A percentile compares a stretch with the other conserved stretches of the same genome.
phyloP scores from a whole-genome alignment of 2,329 filamentous ascomycete genomes.

The Talaromyces rugulosus region DNA sequence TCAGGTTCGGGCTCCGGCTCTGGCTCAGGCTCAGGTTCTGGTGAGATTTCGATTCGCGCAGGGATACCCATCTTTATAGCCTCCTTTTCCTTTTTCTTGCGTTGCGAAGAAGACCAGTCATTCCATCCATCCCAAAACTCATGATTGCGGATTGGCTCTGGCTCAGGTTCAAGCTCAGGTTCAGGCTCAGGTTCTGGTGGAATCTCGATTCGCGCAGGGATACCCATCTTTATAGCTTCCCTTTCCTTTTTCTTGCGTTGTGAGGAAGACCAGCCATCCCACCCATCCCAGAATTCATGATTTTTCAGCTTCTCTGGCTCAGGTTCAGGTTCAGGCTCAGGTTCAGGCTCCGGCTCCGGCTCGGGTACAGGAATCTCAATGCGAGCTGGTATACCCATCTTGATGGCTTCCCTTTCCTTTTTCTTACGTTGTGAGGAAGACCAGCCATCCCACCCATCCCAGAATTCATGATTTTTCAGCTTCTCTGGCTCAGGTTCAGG shows the following conservation, averaged over 20 bases:
- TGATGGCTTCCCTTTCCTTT: conserved; percentile 12
- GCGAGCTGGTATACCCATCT: conserved; percentile 12
- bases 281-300: conserved; percentile 10
- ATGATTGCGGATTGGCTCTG: conserved; percentile 7
- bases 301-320: conserved; percentile 25
- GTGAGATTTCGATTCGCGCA: conserved; percentile 3
- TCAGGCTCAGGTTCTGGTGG: conserved; percentile 21
- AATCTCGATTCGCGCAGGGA: background rate
- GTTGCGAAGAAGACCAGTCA: background rate
- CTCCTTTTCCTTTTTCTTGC: conserved; percentile 11
- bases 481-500: conserved; percentile 26
- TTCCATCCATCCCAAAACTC: conserved; percentile 12
- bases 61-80: conserved; percentile 8
- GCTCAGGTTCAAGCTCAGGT: conserved; percentile 12
- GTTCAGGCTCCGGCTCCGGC: conserved; percentile 35
- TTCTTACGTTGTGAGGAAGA: conserved; percentile 11
- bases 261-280: background rate
- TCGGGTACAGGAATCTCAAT: conserved; percentile 10
- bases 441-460: conserved; percentile 8
- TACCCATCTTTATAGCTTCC: conserved; percentile 9
- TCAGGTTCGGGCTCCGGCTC: background rate
- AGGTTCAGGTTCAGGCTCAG: conserved; percentile 21
- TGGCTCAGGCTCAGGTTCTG: background rate
- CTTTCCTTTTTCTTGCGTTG: conserved; percentile 8
- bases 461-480: conserved; percentile 10